Conservation (phyloP, 192 early-diverging fungal species). For the Mortierella hygrophila region DNA sequence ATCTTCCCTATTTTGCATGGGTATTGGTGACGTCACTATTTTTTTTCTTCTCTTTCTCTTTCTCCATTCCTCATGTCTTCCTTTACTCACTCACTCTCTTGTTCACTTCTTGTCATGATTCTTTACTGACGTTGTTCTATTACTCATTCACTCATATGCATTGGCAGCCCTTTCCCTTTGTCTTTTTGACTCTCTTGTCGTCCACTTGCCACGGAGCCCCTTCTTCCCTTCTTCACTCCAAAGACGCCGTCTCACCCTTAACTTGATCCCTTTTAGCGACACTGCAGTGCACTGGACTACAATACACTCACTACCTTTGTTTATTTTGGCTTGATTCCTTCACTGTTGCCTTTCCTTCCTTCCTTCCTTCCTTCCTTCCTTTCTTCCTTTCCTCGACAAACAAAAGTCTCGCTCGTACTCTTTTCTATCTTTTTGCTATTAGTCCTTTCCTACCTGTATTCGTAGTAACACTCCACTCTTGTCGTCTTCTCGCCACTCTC, state of each 20-base stretch:
- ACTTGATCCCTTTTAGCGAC: neutral
- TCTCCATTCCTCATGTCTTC: neutral
- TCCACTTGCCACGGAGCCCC: neutral
- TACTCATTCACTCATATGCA: neutral
- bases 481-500: no score
- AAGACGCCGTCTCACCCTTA: neutral
- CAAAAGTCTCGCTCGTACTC: neutral
- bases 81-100: neutral
- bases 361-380: neutral
- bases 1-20: no score
- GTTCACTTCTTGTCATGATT: neutral
- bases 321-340: neutral
- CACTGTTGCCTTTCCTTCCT: neutral
- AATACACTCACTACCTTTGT: neutral
- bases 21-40: neutral
- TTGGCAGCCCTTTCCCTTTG: neutral
- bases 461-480: neutral
- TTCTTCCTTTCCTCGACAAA: neutral
- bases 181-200: neutral
- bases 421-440: neutral
- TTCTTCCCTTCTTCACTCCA: neutral
- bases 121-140: conserved; percentile 5
- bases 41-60: neutral
- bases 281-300: neutral
- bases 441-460: neutral